Conservation (phyloP, 495 filamentous ascomycete genomes). For the Penicillium soppii region DNA sequence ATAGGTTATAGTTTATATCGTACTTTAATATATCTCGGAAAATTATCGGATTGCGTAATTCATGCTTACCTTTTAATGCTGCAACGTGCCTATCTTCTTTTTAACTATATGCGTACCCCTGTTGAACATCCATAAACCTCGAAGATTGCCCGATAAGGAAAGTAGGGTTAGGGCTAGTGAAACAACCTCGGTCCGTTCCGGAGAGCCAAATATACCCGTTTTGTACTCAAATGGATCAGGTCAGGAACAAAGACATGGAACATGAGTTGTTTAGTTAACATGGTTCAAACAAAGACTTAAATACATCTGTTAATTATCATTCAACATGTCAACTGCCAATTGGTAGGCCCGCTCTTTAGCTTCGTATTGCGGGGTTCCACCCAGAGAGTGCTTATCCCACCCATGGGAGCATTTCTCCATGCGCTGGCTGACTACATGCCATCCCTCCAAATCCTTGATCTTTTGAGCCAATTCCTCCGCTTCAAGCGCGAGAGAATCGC, state of each 20-base stretch:
- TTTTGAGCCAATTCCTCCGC: conserved; percentile 39
- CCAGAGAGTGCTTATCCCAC: conserved; percentile 34
- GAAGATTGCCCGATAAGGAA: background rate
- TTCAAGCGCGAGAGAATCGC: conserved; percentile 42
- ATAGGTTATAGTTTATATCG: background rate
- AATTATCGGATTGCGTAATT: background rate
- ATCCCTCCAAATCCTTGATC: conserved; percentile 25
- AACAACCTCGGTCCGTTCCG: conserved; percentile 1
- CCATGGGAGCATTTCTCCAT: conserved; percentile 44
- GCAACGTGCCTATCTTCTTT: background rate
- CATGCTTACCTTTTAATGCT: background rate
- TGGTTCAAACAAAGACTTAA: no score
- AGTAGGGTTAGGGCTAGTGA: conserved; percentile 27
- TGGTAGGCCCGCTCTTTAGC: conserved; percentile 38
- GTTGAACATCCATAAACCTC: background rate
- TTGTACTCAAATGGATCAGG: conserved; percentile 14
- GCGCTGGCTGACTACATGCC: conserved; percentile 37
- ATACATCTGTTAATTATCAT: conserved; percentile 9
- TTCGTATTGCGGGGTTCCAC: conserved; percentile 23
- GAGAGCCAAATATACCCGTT: conserved; percentile 15
- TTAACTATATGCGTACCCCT: background rate
- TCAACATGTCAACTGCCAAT: conserved; percentile 35
- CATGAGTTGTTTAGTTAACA: no score
- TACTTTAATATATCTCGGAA: background rate
- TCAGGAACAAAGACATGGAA: conserved; percentile 7